phyloP scores from a whole-genome alignment of 805 yeast species.

The Nakazawaea populi region DNA sequence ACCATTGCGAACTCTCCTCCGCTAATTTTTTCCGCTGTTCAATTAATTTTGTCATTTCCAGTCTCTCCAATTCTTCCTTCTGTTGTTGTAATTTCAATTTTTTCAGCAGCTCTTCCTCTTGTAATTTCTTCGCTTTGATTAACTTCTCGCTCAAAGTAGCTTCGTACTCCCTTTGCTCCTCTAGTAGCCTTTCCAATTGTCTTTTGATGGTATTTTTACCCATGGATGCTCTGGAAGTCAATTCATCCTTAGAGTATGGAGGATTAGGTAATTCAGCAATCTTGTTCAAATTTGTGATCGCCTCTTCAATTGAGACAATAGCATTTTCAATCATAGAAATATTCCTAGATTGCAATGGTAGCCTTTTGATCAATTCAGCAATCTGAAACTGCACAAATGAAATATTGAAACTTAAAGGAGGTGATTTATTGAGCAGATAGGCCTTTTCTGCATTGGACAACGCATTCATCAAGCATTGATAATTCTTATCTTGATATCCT shows the following conservation, averaged over 20 bases:
- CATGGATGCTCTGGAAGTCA: conserved; percentile 81
- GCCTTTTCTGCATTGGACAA: conserved; percentile 61
- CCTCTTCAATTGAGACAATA: conserved; percentile 51
- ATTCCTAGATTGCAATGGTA: conserved; percentile 52
- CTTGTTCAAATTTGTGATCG: conserved; percentile 51
- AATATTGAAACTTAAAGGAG: conserved; percentile 63
- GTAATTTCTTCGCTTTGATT: conserved; percentile 62
- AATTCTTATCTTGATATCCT: conserved; percentile 61
- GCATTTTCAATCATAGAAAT: conserved; percentile 56
- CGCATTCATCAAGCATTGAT: conserved; percentile 54
- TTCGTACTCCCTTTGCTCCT: conserved; percentile 69
- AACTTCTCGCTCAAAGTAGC: conserved; percentile 50
- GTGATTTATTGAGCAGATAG: conserved; percentile 30
- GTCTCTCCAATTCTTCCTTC: conserved; percentile 40
- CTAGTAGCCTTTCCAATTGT: conserved; percentile 63
- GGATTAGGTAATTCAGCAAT: conserved; percentile 56
- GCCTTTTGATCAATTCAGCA: conserved; percentile 73
- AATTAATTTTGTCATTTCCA: conserved; percentile 41
- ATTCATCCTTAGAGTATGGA: conserved; percentile 74
- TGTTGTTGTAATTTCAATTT: conserved; percentile 32
- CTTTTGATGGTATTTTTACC: conserved; percentile 71
- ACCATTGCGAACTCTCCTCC: conserved; percentile 54
- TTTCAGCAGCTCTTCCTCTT: conserved; percentile 49
- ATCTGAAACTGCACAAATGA: conserved; percentile 82
- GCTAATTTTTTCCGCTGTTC: conserved; percentile 49